A percentile compares a stretch with the other conserved stretches of the same genome.
Evolutionary conservation across 1,284 basidiomycete species (phyloP).

Genomic region (Porphyrellus sp.): DNA sequence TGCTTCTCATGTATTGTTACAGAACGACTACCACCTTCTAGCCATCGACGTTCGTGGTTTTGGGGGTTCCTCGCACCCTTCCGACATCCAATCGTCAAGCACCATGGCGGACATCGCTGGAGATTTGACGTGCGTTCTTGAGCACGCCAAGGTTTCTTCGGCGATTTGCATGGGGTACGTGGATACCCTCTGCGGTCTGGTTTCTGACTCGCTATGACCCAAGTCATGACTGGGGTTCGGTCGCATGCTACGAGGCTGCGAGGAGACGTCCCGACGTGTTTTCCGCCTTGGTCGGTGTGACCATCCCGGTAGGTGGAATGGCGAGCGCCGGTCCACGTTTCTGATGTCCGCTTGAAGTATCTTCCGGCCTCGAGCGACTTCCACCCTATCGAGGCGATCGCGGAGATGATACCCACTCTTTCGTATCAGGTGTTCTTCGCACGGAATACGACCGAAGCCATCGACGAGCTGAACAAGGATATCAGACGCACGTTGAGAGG

Average conservation of each 20-base stretch:
- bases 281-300: constrained; percentile 54
- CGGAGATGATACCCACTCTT: constrained; percentile 46
- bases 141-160: constrained; percentile 44
- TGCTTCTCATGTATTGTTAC: background rate
- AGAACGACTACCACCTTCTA: constrained; percentile 49
- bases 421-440: constrained; percentile 64
- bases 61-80: constrained; percentile 61
- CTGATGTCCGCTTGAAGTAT: constrained; percentile 44
- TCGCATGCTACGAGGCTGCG: constrained; percentile 62
- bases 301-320: constrained; percentile 49
- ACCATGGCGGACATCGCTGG: constrained; percentile 56
- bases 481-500: constrained; percentile 53
- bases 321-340: background rate
- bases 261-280: constrained; percentile 62
- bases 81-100: constrained; percentile 55
- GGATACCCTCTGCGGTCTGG: constrained; percentile 42
- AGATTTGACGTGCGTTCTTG: constrained; percentile 60
- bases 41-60: constrained; percentile 65
- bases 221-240: constrained; percentile 73
- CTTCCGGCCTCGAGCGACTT: constrained; percentile 47
- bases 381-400: constrained; percentile 44
- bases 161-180: constrained; percentile 60
- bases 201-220: background rate
- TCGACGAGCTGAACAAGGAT: constrained; percentile 52
- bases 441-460: constrained; percentile 43